Base-by-base conservation (phyloP, 257 asterid species). In the Salvia rosmarinus region DNA sequence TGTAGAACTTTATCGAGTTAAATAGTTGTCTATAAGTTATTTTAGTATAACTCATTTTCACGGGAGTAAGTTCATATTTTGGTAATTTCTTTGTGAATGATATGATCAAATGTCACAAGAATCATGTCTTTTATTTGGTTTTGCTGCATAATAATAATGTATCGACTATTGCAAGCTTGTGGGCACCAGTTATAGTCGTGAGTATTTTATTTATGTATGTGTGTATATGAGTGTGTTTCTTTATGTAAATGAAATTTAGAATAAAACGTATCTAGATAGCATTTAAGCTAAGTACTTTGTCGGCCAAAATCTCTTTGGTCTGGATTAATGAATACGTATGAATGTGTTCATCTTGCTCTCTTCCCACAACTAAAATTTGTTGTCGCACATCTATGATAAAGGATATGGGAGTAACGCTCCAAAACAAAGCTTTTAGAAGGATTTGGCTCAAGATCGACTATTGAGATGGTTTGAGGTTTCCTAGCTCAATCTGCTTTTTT, bases 161-260 rank as follows among this genome's bases (percentile, higher is more conserved):
- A 51, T 76, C 88, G 81, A 83, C 97, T 5, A 37, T 94, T 35
- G 96, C 79, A 73, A 87, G 96, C 84, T 73, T 94, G 75, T 94
- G 99, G 99, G 91, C 96, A 32, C 99, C 99, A 25, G 96, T 94
- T 83, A 83, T 94, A 63, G 96, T 96, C 81, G 98, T 93, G 82
- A 90, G 98, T 93, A 74, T 77, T 37, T n/a, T n/a, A n/a, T n/a
- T n/a, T n/a, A n/a, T n/a, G n/a, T n/a, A n/a, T n/a, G n/a, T n/a
- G 19, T 57, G 46, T 65, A 21, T 51, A 2, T 51, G 25, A n/a
- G n/a, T n/a, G n/a, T n/a, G n/a, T n/a, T n/a, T n/a, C n/a, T n/a
- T n/a, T n/a, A n/a, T n/a, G n/a, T n/a, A n/a, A n/a, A n/a, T n/a
- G n/a, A n/a, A n/a, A n/a, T n/a, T n/a, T n/a, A n/a, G n/a, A n/a